Evolutionary conservation across 2,329 filamentous ascomycete species (phyloP), one percentile per base, ranked within the genome.

Genomic region (Berkeleyomyces rouxiae): DNA sequence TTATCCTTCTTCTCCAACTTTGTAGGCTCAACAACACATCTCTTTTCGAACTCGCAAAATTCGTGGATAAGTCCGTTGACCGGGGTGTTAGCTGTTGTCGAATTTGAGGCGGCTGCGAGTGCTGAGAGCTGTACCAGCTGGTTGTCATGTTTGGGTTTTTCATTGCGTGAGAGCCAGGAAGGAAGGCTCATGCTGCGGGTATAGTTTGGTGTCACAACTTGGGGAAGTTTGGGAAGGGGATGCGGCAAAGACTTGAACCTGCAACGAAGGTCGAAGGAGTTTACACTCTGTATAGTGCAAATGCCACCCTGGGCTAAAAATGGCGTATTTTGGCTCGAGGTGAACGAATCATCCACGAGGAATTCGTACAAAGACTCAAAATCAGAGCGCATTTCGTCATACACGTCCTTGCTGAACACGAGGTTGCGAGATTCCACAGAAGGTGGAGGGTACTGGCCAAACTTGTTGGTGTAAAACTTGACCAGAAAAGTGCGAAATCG

Each of bases 301-400:
- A 90, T 81, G 0, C 86, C 87, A 3, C 85, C 86, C 55, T 80
- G 80, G 0, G 82, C 79, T 31, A 78, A 73, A 6, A 77, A 74
- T 0, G 83, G 79, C 61, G 76, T 77, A n/a, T 72, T 74, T 44
- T 80, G 72, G 9, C 76, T 73, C 3, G 73, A 70, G 0, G 78
- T 79, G 31, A 80, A 82, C 2, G 73, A 74, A 4, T 77, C 75
- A 67, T 93, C 87, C 0, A 86, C 86, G 0, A 93, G 76, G 58
- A 86, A 84, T 40, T 84, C 77, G 70, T 90, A 90, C 0, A 92
- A 74, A 2, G 79, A 82, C 59, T 82, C 78, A 66, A 93, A 90
- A 66, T 92, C 88, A 42, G 77, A 73, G 47, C 80, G 79, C 81
- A 92, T 85, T 3, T 76, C 75, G 40, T 75, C 75, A 67, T 83